A percentile compares a stretch with the other conserved stretches of the same genome.
phyloP scores from a whole-genome alignment of 2,329 filamentous ascomycete species.

The Claviceps spartinae region DNA sequence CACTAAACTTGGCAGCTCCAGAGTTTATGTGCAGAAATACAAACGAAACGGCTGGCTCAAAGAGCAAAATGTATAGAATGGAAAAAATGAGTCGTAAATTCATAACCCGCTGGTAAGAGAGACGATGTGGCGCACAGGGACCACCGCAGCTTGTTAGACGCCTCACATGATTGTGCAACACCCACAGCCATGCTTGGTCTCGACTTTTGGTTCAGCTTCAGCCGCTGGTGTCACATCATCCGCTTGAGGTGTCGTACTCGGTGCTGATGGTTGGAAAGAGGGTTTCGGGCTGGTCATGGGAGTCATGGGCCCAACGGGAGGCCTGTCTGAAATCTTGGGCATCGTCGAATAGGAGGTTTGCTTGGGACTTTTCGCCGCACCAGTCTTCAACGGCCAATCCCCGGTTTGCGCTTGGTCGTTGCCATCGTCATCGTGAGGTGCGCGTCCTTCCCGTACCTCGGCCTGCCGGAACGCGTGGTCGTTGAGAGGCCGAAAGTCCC shows the following conservation, averaged over 20 bases:
- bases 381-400: constrained; percentile 48
- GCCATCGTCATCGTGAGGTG: constrained; percentile 12
- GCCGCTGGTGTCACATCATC: constrained; percentile 1
- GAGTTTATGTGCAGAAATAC: neutral
- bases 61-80: neutral
- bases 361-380: constrained; percentile 32
- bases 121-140: neutral
- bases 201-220: constrained; percentile 13
- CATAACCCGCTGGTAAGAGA: constrained; percentile 11
- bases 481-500: constrained; percentile 72
- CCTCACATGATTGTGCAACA: constrained; percentile 38
- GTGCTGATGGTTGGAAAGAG: constrained; percentile 18
- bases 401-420: constrained; percentile 19
- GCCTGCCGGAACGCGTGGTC: constrained; percentile 41
- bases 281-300: constrained; percentile 16
- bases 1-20: constrained; percentile 3
- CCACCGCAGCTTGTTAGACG: neutral
- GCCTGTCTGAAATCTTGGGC: constrained; percentile 38
- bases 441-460: constrained; percentile 22
- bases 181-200: constrained; percentile 30
- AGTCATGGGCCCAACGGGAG: constrained; percentile 21
- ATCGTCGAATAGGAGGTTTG: constrained; percentile 46
- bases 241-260: constrained; percentile 8
- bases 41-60: neutral
- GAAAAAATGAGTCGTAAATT: constrained; percentile 8